Evolutionary conservation across 768 basidiomycete genomes (phyloP).

Genomic region (Terana coerulea): DNA sequence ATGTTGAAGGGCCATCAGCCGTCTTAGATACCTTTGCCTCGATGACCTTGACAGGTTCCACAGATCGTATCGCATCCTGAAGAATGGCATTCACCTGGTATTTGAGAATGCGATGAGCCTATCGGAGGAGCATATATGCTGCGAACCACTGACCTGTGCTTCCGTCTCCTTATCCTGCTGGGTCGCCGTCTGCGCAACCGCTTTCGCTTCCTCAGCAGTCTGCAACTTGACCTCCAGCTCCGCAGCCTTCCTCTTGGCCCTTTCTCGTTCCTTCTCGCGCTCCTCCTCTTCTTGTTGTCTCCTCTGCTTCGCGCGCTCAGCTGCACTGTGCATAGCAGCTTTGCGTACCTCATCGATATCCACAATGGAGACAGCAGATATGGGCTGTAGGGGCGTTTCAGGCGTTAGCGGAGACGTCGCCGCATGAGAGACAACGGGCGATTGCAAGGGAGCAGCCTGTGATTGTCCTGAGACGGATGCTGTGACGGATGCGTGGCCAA

Average conservation of each 20-base stretch:
- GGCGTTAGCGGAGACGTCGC: slow-evolving; percentile 16
- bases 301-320: slow-evolving; percentile 77
- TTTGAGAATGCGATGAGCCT: too few relatives aligned
- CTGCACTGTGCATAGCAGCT: slow-evolving; percentile 78
- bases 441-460: slow-evolving; percentile 1
- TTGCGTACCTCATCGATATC: slow-evolving; percentile 63
- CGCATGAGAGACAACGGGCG: slow-evolving; percentile 14
- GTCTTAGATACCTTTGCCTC: not conserved
- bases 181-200: slow-evolving; percentile 2
- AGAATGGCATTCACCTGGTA: too few relatives aligned
- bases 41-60: not conserved
- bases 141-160: slow-evolving; percentile 20
- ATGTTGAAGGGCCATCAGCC: not conserved
- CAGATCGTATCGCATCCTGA: slow-evolving; percentile 40
- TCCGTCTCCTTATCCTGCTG: slow-evolving; percentile 16
- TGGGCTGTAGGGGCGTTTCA: slow-evolving; percentile 13
- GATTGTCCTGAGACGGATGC: slow-evolving; percentile 8
- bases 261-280: slow-evolving; percentile 73
- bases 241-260: slow-evolving; percentile 75
- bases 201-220: slow-evolving; percentile 24
- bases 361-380: slow-evolving; percentile 17
- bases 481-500: slow-evolving; percentile 4
- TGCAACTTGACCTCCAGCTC: slow-evolving; percentile 71
- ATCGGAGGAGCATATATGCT: too few relatives aligned
- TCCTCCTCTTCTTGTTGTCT: slow-evolving; percentile 82